Conservation (phyloP, 2,329 filamentous ascomycete genomes). For the Thielaviopsis populi region DNA sequence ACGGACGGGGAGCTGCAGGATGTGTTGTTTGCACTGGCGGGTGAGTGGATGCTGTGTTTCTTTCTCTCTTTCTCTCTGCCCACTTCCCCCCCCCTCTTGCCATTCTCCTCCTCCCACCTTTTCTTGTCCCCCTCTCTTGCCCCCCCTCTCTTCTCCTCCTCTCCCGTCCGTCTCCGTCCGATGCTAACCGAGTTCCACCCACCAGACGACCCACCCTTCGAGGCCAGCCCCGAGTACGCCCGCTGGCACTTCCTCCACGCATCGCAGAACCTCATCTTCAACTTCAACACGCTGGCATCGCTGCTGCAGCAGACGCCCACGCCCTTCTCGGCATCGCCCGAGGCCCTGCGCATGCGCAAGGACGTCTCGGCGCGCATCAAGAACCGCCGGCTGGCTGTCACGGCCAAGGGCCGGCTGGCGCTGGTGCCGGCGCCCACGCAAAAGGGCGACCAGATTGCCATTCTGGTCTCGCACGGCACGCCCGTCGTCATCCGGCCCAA, state of each 20-base stretch:
- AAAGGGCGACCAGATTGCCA: constrained; percentile 12
- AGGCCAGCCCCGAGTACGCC: constrained; percentile 11
- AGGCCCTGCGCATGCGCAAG: constrained; percentile 2
- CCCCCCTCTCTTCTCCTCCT: too few relatives aligned
- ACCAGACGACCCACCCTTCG: constrained; percentile 4
- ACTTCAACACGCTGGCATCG: constrained; percentile 7
- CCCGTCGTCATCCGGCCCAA: constrained; percentile 13
- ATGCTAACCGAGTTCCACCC: not conserved
- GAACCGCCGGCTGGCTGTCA: constrained; percentile 13
- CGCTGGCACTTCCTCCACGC: constrained; percentile 12
- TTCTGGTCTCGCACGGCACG: constrained; percentile 14
- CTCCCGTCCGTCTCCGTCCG: too few relatives aligned
- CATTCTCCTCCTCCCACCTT: too few relatives aligned
- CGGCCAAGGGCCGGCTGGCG: constrained; percentile 8
- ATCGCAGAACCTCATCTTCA: constrained; percentile 7
- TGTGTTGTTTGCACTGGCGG: constrained; percentile 9
- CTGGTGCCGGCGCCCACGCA: constrained; percentile 15
- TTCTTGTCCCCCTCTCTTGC: too few relatives aligned
- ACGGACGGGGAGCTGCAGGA: constrained; percentile 11
- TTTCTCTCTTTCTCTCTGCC: not conserved
- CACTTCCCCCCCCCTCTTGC: too few relatives aligned
- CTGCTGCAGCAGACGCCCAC: constrained; percentile 4
- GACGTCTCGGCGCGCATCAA: not conserved
- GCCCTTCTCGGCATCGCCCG: constrained; percentile 7
- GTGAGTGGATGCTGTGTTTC: constrained; percentile 2